Evolutionary conservation across 108 stramenopile species (phyloP).

Genomic region (Hondaea fermentalgiana): DNA sequence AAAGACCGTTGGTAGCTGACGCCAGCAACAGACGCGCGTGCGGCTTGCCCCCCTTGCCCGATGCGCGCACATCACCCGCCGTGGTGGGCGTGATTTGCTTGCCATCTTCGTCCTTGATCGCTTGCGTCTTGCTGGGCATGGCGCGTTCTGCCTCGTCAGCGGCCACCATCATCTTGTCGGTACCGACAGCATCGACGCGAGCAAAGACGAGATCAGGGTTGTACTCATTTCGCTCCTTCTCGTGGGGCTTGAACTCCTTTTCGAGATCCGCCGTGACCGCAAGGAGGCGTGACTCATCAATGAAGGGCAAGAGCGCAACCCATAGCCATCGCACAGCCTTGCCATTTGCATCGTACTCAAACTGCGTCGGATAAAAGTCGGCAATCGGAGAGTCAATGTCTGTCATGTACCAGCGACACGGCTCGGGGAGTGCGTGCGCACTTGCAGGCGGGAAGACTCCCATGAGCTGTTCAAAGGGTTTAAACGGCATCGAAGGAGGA

Average conservation of each 20-base stretch:
- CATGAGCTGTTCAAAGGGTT: constrained; percentile 91
- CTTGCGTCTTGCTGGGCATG: neutral
- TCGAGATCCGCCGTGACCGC: constrained; percentile 46
- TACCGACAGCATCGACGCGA: neutral
- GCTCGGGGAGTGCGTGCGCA: constrained; percentile 84
- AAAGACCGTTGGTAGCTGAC: neutral
- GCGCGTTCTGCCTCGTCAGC: neutral
- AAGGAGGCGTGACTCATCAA: constrained; percentile 85
- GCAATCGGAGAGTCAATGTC: constrained; percentile 80
- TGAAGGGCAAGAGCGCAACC: constrained; percentile 95
- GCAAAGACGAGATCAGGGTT: constrained; percentile 7
- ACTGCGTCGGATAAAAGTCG: constrained; percentile 87
- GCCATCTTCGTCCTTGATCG: neutral
- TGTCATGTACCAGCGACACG: constrained; percentile 76
- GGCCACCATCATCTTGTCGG: neutral
- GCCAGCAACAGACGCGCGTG: neutral
- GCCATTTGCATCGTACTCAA: constrained; percentile 84
- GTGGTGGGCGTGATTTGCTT: neutral
- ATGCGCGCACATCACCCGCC: neutral
- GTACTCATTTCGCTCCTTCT: neutral
- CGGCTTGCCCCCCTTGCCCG: neutral
- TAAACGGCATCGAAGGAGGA: constrained; percentile 74
- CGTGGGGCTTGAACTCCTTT: constrained; percentile 16
- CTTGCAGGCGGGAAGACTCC: constrained; percentile 88
- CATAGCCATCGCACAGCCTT: constrained; percentile 97